Evolutionary conservation across 306 rosid genomes (phyloP).

Genomic region (Lathyrus sativus): DNA sequence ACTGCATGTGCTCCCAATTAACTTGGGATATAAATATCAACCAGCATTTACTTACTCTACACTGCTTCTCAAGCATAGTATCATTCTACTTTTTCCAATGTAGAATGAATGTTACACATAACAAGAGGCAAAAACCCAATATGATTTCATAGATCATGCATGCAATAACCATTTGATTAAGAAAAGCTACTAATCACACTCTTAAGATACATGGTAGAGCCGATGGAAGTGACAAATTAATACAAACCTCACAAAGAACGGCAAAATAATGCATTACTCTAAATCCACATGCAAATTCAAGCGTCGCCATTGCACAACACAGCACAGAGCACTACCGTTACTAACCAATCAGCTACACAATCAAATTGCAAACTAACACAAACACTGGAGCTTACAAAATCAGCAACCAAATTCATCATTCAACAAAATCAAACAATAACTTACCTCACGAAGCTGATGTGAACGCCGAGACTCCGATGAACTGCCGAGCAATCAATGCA

Average conservation of each 20-base stretch:
- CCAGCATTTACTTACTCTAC: slow-evolving; percentile 1
- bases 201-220: not conserved
- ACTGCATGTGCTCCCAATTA: not conserved
- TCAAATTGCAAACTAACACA: not conserved
- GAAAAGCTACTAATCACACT: not conserved
- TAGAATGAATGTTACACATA: not conserved
- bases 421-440: slow-evolving; percentile 3
- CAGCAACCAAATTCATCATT: not conserved
- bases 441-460: slow-evolving; percentile 83
- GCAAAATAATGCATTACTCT: not conserved
- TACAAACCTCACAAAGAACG: not conserved
- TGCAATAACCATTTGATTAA: not conserved
- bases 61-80: not conserved
- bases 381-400: not conserved
- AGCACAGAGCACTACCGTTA: no score
- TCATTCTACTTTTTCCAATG: slow-evolving; percentile 5
- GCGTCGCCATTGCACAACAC: not conserved
- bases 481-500: slow-evolving; percentile 89
- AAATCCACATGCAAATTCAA: not conserved
- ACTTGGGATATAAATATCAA: not conserved
- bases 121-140: not conserved
- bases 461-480: slow-evolving; percentile 88
- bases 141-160: not conserved
- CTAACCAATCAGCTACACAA: not conserved
- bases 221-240: not conserved